Conservation (phyloP, 108 stramenopile species). For the Stephanodiscus minutulus region DNA sequence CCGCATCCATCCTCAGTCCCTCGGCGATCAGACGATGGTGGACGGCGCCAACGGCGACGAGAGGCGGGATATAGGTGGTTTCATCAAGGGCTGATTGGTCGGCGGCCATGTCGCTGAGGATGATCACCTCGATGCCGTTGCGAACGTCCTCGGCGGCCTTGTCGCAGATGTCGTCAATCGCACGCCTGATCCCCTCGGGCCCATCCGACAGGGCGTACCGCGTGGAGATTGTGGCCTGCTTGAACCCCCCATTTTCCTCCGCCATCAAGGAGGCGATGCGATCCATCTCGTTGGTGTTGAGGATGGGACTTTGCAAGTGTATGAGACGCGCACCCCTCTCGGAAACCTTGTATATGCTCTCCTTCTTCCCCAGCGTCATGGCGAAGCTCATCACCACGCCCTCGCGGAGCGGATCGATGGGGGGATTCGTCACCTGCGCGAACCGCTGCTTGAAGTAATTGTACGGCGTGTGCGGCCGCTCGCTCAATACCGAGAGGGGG, state of each 20-base stretch:
- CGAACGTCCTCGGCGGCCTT: conserved; percentile 82
- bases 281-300: conserved; percentile 79
- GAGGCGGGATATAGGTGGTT: conserved; percentile 89
- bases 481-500: conserved; percentile 89
- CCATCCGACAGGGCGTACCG: conserved; percentile 81
- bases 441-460: conserved; percentile 98
- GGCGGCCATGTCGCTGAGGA: conserved; percentile 86
- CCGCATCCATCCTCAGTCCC: conserved; percentile 91
- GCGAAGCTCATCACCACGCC: conserved; percentile 96
- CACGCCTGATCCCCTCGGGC: conserved; percentile 81
- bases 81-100: conserved; percentile 62
- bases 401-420: conserved; percentile 97
- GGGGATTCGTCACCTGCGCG: conserved; percentile 98
- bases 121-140: conserved; percentile 86
- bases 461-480: conserved; percentile 87
- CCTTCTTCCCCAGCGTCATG: conserved; percentile 94
- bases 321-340: conserved; percentile 85
- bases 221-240: conserved; percentile 78
- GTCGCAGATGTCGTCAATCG: conserved; percentile 84
- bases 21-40: conserved; percentile 94
- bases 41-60: conserved; percentile 94
- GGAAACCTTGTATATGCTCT: conserved; percentile 92
- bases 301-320: conserved; percentile 79
- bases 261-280: conserved; percentile 55
- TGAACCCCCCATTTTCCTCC: conserved; percentile 80